These are phyloP conservation scores for Tulasnella sp. DNA, from an alignment of 768 basidiomycete species.

Conservation along the genomic window DNA sequence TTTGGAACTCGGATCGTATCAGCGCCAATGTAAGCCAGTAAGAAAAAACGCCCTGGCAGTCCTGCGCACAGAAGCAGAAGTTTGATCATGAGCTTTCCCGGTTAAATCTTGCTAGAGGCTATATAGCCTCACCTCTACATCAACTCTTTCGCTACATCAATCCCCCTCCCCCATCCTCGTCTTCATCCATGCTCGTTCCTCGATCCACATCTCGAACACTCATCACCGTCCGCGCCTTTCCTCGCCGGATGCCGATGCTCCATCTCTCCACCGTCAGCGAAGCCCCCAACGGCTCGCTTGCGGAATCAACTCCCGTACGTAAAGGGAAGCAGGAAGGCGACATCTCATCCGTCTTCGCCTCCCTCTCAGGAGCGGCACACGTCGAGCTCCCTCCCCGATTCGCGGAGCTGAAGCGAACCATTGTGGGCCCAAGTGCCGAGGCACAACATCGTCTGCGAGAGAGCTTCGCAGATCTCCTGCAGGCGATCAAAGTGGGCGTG, in stretches of 20 bases:
- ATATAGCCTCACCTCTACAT: too few relatives aligned
- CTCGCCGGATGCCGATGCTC: background rate
- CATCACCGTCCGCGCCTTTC: too few relatives aligned
- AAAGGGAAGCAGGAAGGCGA: conserved; percentile 28
- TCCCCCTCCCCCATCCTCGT: too few relatives aligned
- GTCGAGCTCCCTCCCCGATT: conserved; percentile 47
- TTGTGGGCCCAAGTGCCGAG: conserved; percentile 34
- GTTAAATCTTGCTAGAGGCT: too few relatives aligned
- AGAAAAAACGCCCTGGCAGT: too few relatives aligned
- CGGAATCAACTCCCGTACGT: background rate
- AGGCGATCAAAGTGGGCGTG: conserved; percentile 37
- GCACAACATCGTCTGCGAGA: conserved; percentile 28
- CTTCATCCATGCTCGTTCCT: too few relatives aligned
- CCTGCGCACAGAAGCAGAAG: too few relatives aligned
- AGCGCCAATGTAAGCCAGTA: too few relatives aligned
- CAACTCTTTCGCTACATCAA: too few relatives aligned
- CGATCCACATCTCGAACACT: too few relatives aligned
- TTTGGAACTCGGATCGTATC: too few relatives aligned
- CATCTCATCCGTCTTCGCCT: conserved; percentile 40
- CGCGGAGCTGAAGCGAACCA: conserved; percentile 43
- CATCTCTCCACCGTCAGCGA: background rate
- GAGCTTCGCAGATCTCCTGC: conserved; percentile 47
- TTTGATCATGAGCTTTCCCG: too few relatives aligned
- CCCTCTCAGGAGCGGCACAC: conserved; percentile 32
- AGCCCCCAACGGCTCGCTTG: background rate